Base-by-base conservation (phyloP, 805 yeast genomes). In the Saccharomyces jurei region DNA sequence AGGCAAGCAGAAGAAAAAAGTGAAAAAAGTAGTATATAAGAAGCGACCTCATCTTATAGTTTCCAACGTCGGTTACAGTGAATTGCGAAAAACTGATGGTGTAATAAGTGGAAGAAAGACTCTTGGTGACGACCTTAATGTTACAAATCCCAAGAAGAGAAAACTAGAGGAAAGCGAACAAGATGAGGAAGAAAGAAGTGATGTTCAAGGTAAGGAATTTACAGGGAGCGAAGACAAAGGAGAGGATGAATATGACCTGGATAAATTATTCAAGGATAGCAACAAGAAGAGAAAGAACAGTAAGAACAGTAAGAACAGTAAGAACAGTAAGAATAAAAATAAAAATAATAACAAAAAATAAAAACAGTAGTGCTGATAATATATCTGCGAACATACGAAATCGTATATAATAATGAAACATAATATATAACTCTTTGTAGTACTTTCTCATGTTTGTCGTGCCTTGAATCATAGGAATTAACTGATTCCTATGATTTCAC, bases 221-320 rank as follows among this genome's bases (percentile, higher is more conserved):
- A 74, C 71, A 44, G 71, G 70, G 47, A 88, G 83, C 49, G 56
- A 51, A 14, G 63, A 54, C 11, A 51, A 36, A 8, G 52, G 56
- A 8, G 57, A 58, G 1, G 62, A 59, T 41, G 63, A 59, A 46
- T 63, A 63, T 41, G 67, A 62, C 27, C 47, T 62, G 41, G 65
- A 61, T 54, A 55, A 54, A 51, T 52, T 64, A 50, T 52, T 54
- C 49, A 47, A 50, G 13, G 30, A 17, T 27, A 21, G 48, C 48
- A 26, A 17, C 48, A 17, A 54, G 44, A 17, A 32, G 31, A 25
- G 53, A 51, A 14, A 29, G 17, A 14, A 41, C 25, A 28, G 48
- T 48, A 14, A 50, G 26, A 17, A 48, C 50, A 31, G 46, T 54
- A 27, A 54, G 44, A 17, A 41, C 25, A 28, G 48, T 48, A 14